These are phyloP conservation scores for Drechmeria coniospora DNA, from an alignment of 2,329 filamentous ascomycete species.

Conservation along the genomic window DNA sequence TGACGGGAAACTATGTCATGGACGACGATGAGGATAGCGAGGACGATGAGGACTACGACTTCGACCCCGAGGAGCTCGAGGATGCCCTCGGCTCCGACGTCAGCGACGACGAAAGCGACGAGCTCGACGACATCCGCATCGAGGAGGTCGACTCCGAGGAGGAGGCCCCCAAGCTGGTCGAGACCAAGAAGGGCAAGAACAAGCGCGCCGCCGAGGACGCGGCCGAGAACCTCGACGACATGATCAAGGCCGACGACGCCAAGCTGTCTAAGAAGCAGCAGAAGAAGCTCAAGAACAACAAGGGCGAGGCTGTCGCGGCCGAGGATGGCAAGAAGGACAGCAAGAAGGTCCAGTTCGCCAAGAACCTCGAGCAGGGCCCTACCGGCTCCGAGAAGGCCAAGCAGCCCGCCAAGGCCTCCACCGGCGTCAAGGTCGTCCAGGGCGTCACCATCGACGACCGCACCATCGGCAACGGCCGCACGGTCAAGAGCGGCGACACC, in stretches of 20 bases:
- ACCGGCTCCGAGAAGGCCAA: slow-evolving; percentile 46
- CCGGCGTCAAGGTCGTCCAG: slow-evolving; percentile 64
- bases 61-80: slow-evolving; percentile 67
- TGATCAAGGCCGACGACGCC: slow-evolving; percentile 63
- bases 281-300: slow-evolving; percentile 99
- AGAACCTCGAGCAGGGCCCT: slow-evolving; percentile 95
- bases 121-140: slow-evolving; percentile 66
- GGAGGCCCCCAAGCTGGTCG: slow-evolving; percentile 47
- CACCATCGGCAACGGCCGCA: slow-evolving; percentile 72
- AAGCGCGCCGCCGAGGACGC: slow-evolving; percentile 83
- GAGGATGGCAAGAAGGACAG: slow-evolving; percentile 45
- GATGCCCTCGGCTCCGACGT: slow-evolving; percentile 56
- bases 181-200: slow-evolving; percentile 64
- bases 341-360: slow-evolving; percentile 99
- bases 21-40: slow-evolving; percentile 50
- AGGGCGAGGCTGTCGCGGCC: slow-evolving; percentile 62
- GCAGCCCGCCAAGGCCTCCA: slow-evolving; percentile 27
- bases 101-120: slow-evolving; percentile 59
- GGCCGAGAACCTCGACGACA: slow-evolving; percentile 58
- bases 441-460: slow-evolving; percentile 93
- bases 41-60: slow-evolving; percentile 61
- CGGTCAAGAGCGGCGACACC: slow-evolving; percentile 77
- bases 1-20: slow-evolving; percentile 93
- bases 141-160: slow-evolving; percentile 72
- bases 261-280: slow-evolving; percentile 92